These are phyloP conservation scores for Saccharomycopsis sp. DNA, from an alignment of 805 yeast species.

Conservation along the genomic window DNA sequence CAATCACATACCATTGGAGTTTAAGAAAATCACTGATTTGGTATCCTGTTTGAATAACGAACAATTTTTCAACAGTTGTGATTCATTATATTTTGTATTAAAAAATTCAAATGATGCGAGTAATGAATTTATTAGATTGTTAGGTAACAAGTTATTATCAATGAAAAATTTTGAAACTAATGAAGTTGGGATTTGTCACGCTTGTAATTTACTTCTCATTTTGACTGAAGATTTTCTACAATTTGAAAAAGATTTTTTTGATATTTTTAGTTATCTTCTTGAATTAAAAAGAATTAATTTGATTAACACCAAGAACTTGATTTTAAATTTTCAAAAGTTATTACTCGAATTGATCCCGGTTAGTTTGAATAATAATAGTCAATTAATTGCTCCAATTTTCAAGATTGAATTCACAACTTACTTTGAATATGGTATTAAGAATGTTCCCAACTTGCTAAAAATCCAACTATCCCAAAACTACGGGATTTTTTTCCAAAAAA, in stretches of 20 bases:
- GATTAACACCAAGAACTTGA: background rate
- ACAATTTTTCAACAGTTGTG: background rate
- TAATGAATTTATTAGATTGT: slow-evolving; percentile 3
- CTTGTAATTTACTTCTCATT: slow-evolving; percentile 1
- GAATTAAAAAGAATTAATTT: background rate
- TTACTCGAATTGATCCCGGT: background rate
- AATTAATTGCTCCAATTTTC: background rate
- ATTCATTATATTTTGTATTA: background rate
- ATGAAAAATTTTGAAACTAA: background rate
- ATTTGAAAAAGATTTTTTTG: slow-evolving; percentile 5
- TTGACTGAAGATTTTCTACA: background rate
- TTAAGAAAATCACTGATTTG: background rate
- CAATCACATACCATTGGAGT: background rate
- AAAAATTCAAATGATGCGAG: background rate
- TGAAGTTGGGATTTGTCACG: slow-evolving; percentile 5
- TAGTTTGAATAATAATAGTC: background rate
- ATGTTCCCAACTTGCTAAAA: slow-evolving; percentile 1
- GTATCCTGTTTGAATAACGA: background rate
- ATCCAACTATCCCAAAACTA: slow-evolving; percentile 4
- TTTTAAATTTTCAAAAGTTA: background rate
- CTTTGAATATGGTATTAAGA: background rate
- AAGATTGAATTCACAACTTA: background rate
- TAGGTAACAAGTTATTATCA: slow-evolving; percentile 11
- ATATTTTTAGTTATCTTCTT: slow-evolving; percentile 5
- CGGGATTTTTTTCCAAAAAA: slow-evolving; percentile 1